phyloP scores from a whole-genome alignment of 73 alveolate genomes.

The Stentor coeruleus region DNA sequence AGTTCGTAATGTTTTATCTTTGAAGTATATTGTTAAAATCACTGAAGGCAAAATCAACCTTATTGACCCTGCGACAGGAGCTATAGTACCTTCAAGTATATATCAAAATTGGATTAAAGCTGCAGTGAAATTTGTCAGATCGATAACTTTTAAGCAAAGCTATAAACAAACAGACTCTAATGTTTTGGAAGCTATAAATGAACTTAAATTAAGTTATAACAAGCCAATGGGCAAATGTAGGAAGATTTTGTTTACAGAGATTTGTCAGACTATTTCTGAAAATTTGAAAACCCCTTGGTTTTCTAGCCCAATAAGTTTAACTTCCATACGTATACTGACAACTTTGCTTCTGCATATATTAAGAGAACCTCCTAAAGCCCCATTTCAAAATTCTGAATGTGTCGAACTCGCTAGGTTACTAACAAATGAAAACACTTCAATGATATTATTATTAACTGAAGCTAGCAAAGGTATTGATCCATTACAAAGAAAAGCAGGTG shows the following conservation, averaged over 20 bases:
- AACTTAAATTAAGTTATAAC: not conserved
- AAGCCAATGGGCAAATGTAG: not conserved
- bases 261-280: not conserved
- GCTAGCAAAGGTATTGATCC: not conserved
- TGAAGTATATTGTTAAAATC: not conserved
- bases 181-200: not conserved
- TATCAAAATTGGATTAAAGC: not conserved
- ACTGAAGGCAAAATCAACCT: not conserved
- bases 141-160: not conserved
- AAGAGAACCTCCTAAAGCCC: constrained; percentile 5
- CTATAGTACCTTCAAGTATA: not conserved
- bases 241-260: not conserved
- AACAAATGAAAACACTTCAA: not conserved
- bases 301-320: no score
- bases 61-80: not conserved
- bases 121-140: not conserved
- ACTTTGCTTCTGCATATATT: no score
- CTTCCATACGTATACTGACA: no score
- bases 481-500: no score
- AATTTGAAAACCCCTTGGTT: no score
- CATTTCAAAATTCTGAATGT: not conserved
- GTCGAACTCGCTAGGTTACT: constrained; percentile 14
- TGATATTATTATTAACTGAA: not conserved
- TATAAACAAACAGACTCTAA: not conserved
- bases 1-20: not conserved